phyloP scores from a whole-genome alignment of 352 stramenopile species.

The Phytophthora palmivora region DNA sequence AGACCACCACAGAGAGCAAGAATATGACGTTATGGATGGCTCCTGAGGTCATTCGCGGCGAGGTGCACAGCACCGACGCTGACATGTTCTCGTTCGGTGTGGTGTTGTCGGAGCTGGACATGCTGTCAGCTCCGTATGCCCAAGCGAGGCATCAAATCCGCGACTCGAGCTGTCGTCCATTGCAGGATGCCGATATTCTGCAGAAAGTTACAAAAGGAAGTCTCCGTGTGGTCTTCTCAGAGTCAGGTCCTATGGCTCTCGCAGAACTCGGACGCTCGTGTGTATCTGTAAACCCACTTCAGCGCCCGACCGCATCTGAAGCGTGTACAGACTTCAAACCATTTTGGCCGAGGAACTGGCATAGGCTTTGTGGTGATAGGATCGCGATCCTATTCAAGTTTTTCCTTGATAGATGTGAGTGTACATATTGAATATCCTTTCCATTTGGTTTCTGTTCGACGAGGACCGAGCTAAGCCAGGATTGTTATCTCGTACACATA shows the following conservation, averaged over 20 bases:
- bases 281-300: constrained; percentile 32
- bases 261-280: constrained; percentile 35
- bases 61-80: constrained; percentile 75
- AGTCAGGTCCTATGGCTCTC: constrained; percentile 22
- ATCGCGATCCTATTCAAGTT: constrained; percentile 7
- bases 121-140: constrained; percentile 42
- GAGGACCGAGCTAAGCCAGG: constrained; percentile 3
- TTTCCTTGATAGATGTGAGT: constrained; percentile 21
- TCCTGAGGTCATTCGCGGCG: constrained; percentile 73
- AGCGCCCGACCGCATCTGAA: constrained; percentile 39
- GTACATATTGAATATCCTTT: constrained; percentile 19
- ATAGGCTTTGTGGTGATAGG: constrained; percentile 10
- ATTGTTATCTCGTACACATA: not conserved
- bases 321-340: constrained; percentile 43
- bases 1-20: constrained; percentile 37
- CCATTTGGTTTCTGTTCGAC: constrained; percentile 11
- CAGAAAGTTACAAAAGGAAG: constrained; percentile 44
- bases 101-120: constrained; percentile 74
- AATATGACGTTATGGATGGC: constrained; percentile 77
- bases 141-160: constrained; percentile 22
- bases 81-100: constrained; percentile 87
- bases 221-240: constrained; percentile 38
- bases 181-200: constrained; percentile 38
- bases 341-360: constrained; percentile 31
- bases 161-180: constrained; percentile 23